These are phyloP conservation scores for Botryococcus braunii DNA, from an alignment of 163 green algal genomes.

Conservation along the genomic window DNA sequence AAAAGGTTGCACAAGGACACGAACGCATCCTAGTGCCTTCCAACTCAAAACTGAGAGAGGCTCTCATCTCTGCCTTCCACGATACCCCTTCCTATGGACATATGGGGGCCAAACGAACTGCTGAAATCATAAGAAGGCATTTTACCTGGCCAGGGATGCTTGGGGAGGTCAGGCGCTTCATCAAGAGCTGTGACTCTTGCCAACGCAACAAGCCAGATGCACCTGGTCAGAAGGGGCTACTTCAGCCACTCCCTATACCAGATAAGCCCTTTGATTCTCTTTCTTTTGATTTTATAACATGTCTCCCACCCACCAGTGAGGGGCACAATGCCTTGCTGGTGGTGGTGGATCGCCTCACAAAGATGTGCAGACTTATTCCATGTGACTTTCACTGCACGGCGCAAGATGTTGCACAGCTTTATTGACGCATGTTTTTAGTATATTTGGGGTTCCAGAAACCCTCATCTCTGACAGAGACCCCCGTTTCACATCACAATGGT, in stretches of 20 bases:
- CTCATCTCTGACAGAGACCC: slow-evolving; percentile 37
- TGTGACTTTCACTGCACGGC: slow-evolving; percentile 20
- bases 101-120: slow-evolving; percentile 4
- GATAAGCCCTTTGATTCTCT: slow-evolving; percentile 15
- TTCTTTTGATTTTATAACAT: slow-evolving; percentile 25
- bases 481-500: slow-evolving; percentile 37
- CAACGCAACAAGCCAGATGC: slow-evolving; percentile 18
- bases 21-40: slow-evolving; percentile 8
- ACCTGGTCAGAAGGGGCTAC: slow-evolving; percentile 4
- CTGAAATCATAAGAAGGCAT: not conserved
- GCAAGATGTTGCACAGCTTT: slow-evolving; percentile 30
- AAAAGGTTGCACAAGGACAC: no score
- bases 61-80: slow-evolving; percentile 5
- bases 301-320: slow-evolving; percentile 12
- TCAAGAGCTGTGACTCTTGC: slow-evolving; percentile 22
- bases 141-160: slow-evolving; percentile 46
- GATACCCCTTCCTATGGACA: slow-evolving; percentile 12
- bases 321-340: slow-evolving; percentile 37
- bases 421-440: slow-evolving; percentile 32
- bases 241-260: slow-evolving; percentile 21
- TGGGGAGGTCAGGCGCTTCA: slow-evolving; percentile 8
- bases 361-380: slow-evolving; percentile 34
- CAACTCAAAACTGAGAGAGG: not conserved
- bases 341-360: slow-evolving; percentile 47
- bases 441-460: slow-evolving; percentile 29